Percentiles rank a stretch among this genome's conserved stretches.
phyloP scores from a whole-genome alignment of 106 monocot species.

The Dioscorea zingiberensis region DNA sequence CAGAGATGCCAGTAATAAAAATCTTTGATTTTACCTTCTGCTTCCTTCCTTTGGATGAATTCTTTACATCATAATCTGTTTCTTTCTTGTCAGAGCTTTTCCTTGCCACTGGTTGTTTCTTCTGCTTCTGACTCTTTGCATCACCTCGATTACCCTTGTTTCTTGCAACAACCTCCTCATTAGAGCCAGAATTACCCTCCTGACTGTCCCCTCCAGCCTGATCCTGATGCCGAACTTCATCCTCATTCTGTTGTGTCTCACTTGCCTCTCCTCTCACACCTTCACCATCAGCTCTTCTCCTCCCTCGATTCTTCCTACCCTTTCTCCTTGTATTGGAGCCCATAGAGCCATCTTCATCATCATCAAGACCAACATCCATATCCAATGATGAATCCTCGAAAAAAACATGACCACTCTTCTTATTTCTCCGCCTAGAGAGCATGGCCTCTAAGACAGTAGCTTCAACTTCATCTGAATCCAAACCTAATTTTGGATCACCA shows the following conservation, averaged over 20 bases:
- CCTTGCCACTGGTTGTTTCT: conserved; percentile 31
- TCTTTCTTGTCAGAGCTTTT: conserved; percentile 23
- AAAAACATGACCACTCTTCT: conserved; percentile 12
- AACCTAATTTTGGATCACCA: neutral
- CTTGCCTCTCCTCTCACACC: conserved; percentile 4
- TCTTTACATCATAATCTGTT: conserved; percentile 14
- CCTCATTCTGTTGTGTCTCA: conserved; percentile 4
- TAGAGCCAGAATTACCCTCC: conserved; percentile 9
- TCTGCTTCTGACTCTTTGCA: conserved; percentile 30
- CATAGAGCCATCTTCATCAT: conserved; percentile 27
- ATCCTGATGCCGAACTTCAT: conserved; percentile 16
- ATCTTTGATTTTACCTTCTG: conserved; percentile 52
- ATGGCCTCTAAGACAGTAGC: conserved; percentile 54
- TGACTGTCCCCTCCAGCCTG: conserved; percentile 1
- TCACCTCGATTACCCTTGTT: conserved; percentile 19
- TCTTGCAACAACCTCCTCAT: conserved; percentile 19
- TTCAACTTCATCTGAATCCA: conserved; percentile 17
- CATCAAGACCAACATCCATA: conserved; percentile 7
- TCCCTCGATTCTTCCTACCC: conserved; percentile 24
- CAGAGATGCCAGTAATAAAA: too few species aligned
- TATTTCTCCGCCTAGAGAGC: conserved; percentile 48
- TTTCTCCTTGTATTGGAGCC: conserved; percentile 22
- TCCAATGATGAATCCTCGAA: conserved; percentile 11
- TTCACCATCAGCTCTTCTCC: conserved; percentile 15
- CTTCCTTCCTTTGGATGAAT: conserved; percentile 56